Base-by-base conservation (phyloP, 2,329 filamentous ascomycete species). In the Magnaporthiopsis poae region DNA sequence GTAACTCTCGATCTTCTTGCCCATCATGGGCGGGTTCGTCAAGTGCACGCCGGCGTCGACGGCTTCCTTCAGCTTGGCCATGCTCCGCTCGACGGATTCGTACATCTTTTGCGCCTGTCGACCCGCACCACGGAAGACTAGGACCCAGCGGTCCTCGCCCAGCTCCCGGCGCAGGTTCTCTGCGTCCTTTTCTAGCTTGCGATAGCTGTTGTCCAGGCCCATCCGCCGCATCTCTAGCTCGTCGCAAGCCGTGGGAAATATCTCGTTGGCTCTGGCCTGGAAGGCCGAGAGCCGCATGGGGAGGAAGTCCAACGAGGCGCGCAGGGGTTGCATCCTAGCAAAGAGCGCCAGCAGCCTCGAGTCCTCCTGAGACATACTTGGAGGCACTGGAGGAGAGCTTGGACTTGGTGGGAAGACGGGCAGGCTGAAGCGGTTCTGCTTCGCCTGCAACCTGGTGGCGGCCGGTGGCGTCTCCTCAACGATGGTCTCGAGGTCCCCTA, bases 81-180 rank as follows among this genome's bases (percentile, higher is more conserved):
- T 86, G 74, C 92, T 96, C 69, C 94, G 86, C 74, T 96, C 91
- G 29, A 98, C 91, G 3, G 93, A 97, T 71, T 96, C 92, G 74
- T 92, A 94, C 92, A 99, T 96, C 80, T 96, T 96, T 71, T 95
- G 87, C 5, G 95, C 94, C 77, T 97, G 92, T 67, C 90, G 85
- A 18, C 92, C 93, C 21, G 95, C 95, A 70, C 95, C 94, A 67
- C 94, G 87, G 80, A 99, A 99, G 52, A 98, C 93, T 65, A 96
- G 84, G 61, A 99, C 88, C 95, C 95, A 99, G 67, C 92, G 88
- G 74, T 99, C 95, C 75, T 99, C 95, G 35, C 92, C 92, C 4
- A 99, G 81, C 75, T 99, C 95, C 74, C 92, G 90, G 69, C 93
- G 86, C 62, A 99, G 78, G 1, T 90, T 90, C 73, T 98, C 93